phyloP scores from a whole-genome alignment of 164 flowering plant species.

The Aristolochia californica region DNA sequence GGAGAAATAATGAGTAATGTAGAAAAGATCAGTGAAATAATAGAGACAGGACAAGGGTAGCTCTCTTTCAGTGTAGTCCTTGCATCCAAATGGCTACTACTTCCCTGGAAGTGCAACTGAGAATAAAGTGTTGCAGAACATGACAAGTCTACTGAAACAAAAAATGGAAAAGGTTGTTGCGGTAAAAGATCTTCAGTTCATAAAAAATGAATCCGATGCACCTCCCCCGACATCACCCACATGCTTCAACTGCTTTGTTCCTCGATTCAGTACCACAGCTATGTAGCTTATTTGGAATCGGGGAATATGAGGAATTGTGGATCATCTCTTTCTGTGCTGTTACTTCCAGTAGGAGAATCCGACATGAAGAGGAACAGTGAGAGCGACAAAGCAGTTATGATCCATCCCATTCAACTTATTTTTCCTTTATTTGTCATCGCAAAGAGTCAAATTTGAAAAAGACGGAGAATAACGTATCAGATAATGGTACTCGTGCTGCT shows the following conservation, averaged over 20 bases:
- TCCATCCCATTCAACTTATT: neutral
- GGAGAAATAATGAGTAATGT: too few relatives aligned
- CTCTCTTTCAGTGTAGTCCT: too few relatives aligned
- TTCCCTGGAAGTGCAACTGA: conserved; percentile 2
- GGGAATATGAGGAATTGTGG: neutral
- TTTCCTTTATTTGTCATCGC: neutral
- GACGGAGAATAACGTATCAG: too few relatives aligned
- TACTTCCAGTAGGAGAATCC: neutral
- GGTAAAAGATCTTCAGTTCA: neutral
- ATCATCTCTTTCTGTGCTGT: neutral
- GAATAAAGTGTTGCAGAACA: neutral
- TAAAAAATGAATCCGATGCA: neutral
- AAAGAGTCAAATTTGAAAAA: neutral
- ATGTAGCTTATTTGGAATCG: neutral
- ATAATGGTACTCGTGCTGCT: too few relatives aligned
- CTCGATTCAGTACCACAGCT: too few relatives aligned
- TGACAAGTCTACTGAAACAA: neutral
- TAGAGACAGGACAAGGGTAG: too few relatives aligned
- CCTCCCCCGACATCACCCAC: neutral
- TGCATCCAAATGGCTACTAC: neutral
- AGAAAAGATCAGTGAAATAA: too few relatives aligned
- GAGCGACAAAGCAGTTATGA: neutral
- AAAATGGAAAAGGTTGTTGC: neutral
- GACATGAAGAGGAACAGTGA: neutral
- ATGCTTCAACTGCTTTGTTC: too few relatives aligned